phyloP scores from a whole-genome alignment of 2,329 filamentous ascomycete genomes.

The Aspergillus ochraceoroseus region DNA sequence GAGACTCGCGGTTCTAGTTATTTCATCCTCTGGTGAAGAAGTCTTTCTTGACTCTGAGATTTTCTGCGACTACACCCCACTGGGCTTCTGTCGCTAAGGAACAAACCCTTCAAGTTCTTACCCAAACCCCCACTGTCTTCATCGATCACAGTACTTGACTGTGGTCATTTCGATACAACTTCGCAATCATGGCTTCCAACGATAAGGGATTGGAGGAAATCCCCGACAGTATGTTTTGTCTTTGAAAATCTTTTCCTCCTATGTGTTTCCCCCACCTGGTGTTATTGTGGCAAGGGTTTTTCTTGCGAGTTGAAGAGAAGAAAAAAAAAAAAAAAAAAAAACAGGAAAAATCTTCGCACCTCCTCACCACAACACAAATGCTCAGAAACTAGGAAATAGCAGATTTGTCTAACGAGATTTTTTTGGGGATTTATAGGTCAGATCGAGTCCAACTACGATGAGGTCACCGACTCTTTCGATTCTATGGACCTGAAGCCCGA shows the following conservation, averaged over 20 bases:
- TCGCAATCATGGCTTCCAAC: constrained; percentile 91
- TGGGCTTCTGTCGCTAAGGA: constrained; percentile 34
- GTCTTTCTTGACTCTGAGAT: constrained; percentile 15
- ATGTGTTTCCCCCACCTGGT: constrained; percentile 10
- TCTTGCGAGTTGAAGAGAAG: constrained; percentile 1
- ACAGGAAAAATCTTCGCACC: constrained; percentile 18
- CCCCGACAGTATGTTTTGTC: constrained; percentile 81
- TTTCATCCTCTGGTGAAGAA: constrained; percentile 13
- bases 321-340: constrained; percentile 12
- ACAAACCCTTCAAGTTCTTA: constrained; percentile 30
- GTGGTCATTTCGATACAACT: constrained; percentile 54
- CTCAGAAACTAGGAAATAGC: constrained; percentile 10
- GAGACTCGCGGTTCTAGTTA: constrained; percentile 39
- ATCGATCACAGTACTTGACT: constrained; percentile 72
- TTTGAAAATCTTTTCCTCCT: constrained; percentile 8
- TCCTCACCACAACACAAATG: constrained; percentile 5
- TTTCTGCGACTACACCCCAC: constrained; percentile 28
- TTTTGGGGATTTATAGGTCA: constrained; percentile 62
- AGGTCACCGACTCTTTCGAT: constrained; percentile 98
- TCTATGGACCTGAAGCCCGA: constrained; percentile 95
- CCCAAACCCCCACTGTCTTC: constrained; percentile 27
- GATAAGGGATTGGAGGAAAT: constrained; percentile 98
- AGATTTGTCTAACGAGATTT: constrained; percentile 9
- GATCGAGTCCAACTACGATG: constrained; percentile 99
- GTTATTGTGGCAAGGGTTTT: constrained; percentile 6